phyloP scores from a whole-genome alignment of 2,329 filamentous ascomycete genomes.

The Ceratocystis papillata region DNA sequence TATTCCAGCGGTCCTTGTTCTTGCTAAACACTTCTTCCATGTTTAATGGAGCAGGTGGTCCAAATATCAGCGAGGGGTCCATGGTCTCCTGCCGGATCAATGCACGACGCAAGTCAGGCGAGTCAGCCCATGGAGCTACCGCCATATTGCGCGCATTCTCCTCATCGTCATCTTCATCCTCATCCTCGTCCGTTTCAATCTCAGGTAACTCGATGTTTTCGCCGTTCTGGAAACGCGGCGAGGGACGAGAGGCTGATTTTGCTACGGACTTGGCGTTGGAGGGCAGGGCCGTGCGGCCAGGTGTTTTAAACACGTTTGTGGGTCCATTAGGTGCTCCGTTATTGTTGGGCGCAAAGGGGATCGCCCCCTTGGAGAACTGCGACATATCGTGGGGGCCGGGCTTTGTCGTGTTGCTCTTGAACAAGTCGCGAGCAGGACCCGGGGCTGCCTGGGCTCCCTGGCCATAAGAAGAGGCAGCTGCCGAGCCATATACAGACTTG shows the following conservation, averaged over 20 bases:
- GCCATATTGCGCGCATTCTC: constrained; percentile 28
- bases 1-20: constrained; percentile 72
- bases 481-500: not conserved
- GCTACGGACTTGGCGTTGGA: constrained; percentile 44
- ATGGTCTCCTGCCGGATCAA: constrained; percentile 73
- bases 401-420: constrained; percentile 55
- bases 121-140: constrained; percentile 66
- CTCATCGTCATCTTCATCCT: constrained; percentile 55
- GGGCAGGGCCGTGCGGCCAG: constrained; percentile 41
- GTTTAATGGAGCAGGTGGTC: constrained; percentile 72
- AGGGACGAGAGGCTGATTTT: constrained; percentile 56
- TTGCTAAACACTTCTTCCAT: constrained; percentile 96
- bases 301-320: constrained; percentile 54
- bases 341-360: constrained; percentile 69
- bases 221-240: constrained; percentile 76
- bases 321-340: constrained; percentile 32
- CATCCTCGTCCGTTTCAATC: constrained; percentile 88
- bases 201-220: constrained; percentile 88
- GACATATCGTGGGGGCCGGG: constrained; percentile 57
- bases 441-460: constrained; percentile 40
- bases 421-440: constrained; percentile 45
- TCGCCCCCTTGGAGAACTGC: constrained; percentile 79
- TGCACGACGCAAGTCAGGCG: constrained; percentile 65
- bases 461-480: constrained; percentile 44
- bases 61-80: constrained; percentile 79